Base-by-base conservation (phyloP, 345 rosid genomes). In the Alliaria petiolata region DNA sequence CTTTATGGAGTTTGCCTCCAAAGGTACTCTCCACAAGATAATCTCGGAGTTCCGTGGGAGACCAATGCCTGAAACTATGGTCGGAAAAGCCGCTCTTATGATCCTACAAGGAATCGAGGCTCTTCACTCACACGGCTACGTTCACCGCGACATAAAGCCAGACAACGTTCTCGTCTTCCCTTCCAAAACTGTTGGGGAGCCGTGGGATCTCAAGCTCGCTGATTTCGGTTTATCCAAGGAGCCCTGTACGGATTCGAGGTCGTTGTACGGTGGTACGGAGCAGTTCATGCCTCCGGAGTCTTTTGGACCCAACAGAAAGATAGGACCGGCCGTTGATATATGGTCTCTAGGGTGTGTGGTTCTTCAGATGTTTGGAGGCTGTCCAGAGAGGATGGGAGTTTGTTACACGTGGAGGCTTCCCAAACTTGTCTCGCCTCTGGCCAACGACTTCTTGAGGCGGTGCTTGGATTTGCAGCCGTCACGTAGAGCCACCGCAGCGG, bases 221-320 rank as follows among this genome's bases (percentile, higher is more conserved):
- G 73, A 67, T 19, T 67, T 55, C 3, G 63, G 74, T 13, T 22
- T 46, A 16, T n/a, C 65, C n/a, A 69, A 58, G 8, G 67, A 70
- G 20, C 67, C 75, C 8, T 3, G 1, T 22, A 14, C 36, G 8
- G 42, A 70, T 50, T 5, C 74, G 10, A 17, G 33, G 15, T 70
- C 67, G 5, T 20, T 70, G 6, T 15, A 8, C 15, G 30, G 14
- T 13, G 67, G 67, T 15, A 58, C 74, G 12, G 6, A 3, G 34
- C 63, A 31, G 26, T 68, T 55, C 15, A 43, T 68, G 64, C 72
- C 72, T 0, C 64, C 54, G 1, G 64, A 68, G 13, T n/a, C 44
- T 19, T 0, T 31, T 14, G 11, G 20, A 31, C 6, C 7, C 1
- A 17, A 30, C 3, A 3, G 51, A 13, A 17, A 9, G 19, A 13